Percentiles rank a stretch among this genome's conserved stretches.
Conservation (phyloP, 73 alveolate genomes). For the Paramecium bursaria region DNA sequence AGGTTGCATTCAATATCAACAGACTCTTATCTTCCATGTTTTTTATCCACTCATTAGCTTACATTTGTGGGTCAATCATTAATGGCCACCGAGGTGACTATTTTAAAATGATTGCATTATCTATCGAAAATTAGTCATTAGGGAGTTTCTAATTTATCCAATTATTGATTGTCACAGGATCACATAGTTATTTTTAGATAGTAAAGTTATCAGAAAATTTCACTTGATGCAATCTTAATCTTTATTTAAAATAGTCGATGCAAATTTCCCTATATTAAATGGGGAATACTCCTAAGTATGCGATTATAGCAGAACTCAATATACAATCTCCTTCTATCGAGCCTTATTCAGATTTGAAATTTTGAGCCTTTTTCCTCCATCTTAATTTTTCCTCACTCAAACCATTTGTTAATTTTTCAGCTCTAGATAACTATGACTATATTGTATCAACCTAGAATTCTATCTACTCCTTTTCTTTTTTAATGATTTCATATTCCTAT, state of each 20-base stretch:
- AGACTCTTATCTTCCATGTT: constrained; percentile 86
- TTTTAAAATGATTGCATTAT: constrained; percentile 95
- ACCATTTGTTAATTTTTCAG: constrained; percentile 97
- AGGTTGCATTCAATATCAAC: constrained; percentile 78
- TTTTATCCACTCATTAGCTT: constrained; percentile 96
- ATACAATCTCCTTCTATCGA: constrained; percentile 97
- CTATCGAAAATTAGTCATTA: constrained; percentile 93
- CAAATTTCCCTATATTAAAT: constrained; percentile 94
- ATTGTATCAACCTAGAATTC: constrained; percentile 89
- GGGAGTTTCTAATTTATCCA: constrained; percentile 96
- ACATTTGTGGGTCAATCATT: constrained; percentile 99
- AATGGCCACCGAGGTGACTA: constrained; percentile 99
- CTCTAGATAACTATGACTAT: constrained; percentile 89
- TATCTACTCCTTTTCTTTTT: constrained; percentile 84
- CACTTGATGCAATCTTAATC: constrained; percentile 69
- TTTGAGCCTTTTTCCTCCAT: constrained; percentile 87
- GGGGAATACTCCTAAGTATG: constrained; percentile 99
- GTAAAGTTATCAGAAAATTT: constrained; percentile 74
- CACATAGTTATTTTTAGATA: constrained; percentile 93
- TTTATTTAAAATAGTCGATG: constrained; percentile 88
- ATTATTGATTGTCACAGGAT: constrained; percentile 95
- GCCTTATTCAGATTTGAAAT: constrained; percentile 79
- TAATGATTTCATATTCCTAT: constrained; percentile 93
- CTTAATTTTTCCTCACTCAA: constrained; percentile 97
- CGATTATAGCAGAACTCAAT: constrained; percentile 96